Conservation (phyloP, 352 stramenopile species). For the Plasmopara muralis region DNA sequence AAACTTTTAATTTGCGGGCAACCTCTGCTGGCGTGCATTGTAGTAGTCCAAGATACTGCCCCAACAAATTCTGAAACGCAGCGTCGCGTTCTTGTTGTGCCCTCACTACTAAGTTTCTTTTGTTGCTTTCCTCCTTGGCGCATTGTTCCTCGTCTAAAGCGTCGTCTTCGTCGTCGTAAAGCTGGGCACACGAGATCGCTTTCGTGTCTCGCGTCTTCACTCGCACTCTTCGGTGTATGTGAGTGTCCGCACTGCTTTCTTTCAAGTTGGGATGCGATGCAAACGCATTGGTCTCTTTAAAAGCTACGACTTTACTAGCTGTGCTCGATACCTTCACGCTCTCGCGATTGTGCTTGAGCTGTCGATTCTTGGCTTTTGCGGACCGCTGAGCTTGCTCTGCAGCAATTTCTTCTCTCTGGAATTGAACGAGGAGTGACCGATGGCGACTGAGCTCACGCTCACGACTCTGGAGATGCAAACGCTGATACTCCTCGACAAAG, state of each 20-base stretch:
- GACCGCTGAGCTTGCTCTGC: background rate
- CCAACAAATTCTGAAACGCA: constrained; percentile 33
- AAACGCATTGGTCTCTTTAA: background rate
- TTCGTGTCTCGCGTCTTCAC: constrained; percentile 16
- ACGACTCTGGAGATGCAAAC: constrained; percentile 11
- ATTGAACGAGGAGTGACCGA: constrained; percentile 5
- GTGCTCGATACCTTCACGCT: background rate
- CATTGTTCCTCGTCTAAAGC: no score
- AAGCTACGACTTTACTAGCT: background rate
- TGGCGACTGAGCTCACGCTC: constrained; percentile 8
- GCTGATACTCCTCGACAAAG: constrained; percentile 14
- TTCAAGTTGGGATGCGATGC: background rate
- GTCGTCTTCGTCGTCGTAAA: constrained; percentile 10
- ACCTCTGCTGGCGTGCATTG: constrained; percentile 26
- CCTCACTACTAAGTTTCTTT: background rate
- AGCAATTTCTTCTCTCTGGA: constrained; percentile 14
- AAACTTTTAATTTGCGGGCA: background rate
- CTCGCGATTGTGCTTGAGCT: background rate
- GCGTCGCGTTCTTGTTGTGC: constrained; percentile 12
- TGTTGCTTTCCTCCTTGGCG: no score
- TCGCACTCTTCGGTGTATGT: constrained; percentile 4
- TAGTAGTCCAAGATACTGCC: constrained; percentile 41
- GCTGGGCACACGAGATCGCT: background rate
- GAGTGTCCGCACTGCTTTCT: constrained; percentile 1
- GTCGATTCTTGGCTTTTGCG: background rate